phyloP scores from a whole-genome alignment of 2,329 filamentous ascomycete species.

The Dothidotthia symphoricarpi region DNA sequence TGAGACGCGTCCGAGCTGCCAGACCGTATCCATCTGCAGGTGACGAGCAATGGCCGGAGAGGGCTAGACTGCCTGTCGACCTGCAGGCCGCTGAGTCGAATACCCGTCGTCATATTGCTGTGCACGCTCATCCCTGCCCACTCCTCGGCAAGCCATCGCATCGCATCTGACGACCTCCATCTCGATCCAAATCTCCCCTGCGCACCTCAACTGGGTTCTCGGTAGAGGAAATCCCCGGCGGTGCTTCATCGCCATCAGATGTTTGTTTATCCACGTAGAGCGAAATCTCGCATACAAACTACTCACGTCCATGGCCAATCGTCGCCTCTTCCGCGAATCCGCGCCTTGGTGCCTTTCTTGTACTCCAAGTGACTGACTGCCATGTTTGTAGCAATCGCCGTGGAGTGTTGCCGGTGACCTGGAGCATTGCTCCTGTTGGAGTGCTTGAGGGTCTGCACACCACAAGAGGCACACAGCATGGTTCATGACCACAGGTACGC shows the following conservation, averaged over 20 bases:
- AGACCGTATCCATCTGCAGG: too few relatives aligned
- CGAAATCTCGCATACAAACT: too few relatives aligned
- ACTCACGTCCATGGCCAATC: too few relatives aligned
- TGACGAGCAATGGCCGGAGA: conserved; percentile 1
- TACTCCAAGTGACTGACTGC: too few relatives aligned
- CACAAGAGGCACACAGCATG: conserved; percentile 11
- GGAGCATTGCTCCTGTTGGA: neutral
- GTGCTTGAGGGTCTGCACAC: neutral
- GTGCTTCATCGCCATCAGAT: too few relatives aligned
- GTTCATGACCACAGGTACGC: conserved; percentile 6
- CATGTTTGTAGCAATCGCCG: neutral
- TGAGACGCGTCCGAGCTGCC: neutral
- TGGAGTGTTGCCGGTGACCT: neutral
- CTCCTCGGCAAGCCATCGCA: conserved; percentile 8
- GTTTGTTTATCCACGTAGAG: too few relatives aligned
- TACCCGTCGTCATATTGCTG: conserved; percentile 10
- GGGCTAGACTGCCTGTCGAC: conserved; percentile 8
- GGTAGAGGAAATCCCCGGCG: too few relatives aligned
- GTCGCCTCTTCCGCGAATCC: too few relatives aligned
- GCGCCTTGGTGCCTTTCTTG: too few relatives aligned
- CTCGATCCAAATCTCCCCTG: conserved; percentile 8
- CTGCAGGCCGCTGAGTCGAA: conserved; percentile 12
- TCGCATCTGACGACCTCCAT: too few relatives aligned
- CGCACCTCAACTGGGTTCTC: too few relatives aligned
- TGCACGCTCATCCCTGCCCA: conserved; percentile 11